phyloP scores from a whole-genome alignment of 129 eudicot genomes.

The Deinandra increscens region DNA sequence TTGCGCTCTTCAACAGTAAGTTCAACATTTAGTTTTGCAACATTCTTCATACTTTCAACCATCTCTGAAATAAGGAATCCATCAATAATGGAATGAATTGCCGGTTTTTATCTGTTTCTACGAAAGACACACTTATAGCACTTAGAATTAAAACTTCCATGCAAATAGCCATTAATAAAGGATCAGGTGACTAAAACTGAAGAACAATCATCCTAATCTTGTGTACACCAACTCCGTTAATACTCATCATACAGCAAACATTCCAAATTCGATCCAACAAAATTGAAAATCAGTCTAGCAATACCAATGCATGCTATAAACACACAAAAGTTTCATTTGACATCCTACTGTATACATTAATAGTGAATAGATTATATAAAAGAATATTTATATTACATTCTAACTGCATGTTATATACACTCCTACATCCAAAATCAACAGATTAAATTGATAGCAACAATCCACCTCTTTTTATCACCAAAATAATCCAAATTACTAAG shows the following conservation, averaged over 20 bases:
- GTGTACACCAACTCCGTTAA: not conserved
- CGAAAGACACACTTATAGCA: not conserved
- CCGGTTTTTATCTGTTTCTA: not conserved
- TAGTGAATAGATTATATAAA: not conserved
- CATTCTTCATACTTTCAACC: conserved; percentile 91
- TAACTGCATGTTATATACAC: not conserved
- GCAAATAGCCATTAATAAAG: not conserved
- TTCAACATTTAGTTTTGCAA: conserved; percentile 82
- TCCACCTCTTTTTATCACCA: too few relatives aligned
- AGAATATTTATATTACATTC: not conserved
- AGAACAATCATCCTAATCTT: not conserved
- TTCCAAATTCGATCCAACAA: conserved; percentile 11
- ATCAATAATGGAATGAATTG: not conserved
- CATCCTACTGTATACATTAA: not conserved
- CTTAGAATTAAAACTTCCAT: not conserved
- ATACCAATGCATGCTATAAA: not conserved
- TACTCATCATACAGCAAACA: not conserved
- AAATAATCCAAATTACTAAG: too few relatives aligned
- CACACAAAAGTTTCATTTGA: not conserved
- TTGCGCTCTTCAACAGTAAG: conserved; percentile 86
- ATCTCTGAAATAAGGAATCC: conserved; percentile 54
- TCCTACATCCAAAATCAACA: not conserved
- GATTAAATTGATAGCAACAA: too few relatives aligned
- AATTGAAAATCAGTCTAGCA: not conserved
- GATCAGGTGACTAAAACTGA: not conserved